Base-by-base conservation (phyloP, 1,139 yeast genomes). In the Diutina catenulata region DNA sequence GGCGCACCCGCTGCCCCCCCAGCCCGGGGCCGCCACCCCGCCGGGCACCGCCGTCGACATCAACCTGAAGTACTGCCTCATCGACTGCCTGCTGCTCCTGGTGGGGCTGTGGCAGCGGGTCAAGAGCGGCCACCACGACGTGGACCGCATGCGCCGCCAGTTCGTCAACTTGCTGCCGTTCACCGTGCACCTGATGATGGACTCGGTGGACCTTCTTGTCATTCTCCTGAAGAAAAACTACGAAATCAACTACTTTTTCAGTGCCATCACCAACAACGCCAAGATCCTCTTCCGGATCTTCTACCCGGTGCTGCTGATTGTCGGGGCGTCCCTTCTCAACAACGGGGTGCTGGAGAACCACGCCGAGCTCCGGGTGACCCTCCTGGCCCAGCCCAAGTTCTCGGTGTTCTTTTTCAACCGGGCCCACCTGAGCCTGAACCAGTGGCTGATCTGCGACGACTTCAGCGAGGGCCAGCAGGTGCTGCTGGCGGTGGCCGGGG, bases 381-480 rank as follows among this genome's bases (percentile, higher is more conserved):
- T 77, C 29, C 59, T 70, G 15, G 73, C 74, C 43, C 71, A 80
- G 28, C 93, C 93, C 11, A 78, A 76, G 49, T 81, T 81, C 55
- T 81, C 87, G 1, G 91, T 81, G 1, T 79, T 76, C 49, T 80
- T 80, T 52, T 64, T 64, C 48, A 64, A 68, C 47, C 75, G 74
- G 9, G 60, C 63, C 57, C 47, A 64, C 51, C 61, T 71, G 35
- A 62, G 64, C 44, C 57, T 70, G 28, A 80, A 80, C 52, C 86
- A 79, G 49, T 81, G 93, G 93, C 76, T 82, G 2, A 76, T 80
- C 21, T 80, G 91, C 55, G 91, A 80, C 43, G 93, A 81, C 56
- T 81, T 81, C 48, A 76, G 84, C 42, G 91, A 80, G 48, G 87
- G 83, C 19, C 86, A 79, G 49, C 88, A 81, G 52, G 91, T 81